phyloP scores from a whole-genome alignment of 352 stramenopile species.

The Peronospora tabacina region DNA sequence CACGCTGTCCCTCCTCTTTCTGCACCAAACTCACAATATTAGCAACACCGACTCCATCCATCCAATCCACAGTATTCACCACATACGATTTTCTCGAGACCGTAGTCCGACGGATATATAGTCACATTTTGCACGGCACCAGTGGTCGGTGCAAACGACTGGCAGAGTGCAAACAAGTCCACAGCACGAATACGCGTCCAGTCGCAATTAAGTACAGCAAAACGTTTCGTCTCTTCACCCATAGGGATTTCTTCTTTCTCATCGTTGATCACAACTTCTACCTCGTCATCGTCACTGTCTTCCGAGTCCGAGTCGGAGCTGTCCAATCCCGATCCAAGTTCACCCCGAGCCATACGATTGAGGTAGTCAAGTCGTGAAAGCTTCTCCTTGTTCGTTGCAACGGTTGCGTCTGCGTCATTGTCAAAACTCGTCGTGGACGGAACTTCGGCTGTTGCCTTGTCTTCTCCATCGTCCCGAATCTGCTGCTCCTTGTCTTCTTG shows the following conservation, averaged over 20 bases:
- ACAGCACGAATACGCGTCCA: conserved; percentile 93
- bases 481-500: conserved; percentile 30
- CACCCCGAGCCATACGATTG: conserved; percentile 79
- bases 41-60: conserved; percentile 1
- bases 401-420: conserved; percentile 25
- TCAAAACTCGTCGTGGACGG: conserved; percentile 28
- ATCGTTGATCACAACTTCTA: conserved; percentile 31
- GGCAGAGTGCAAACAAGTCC: conserved; percentile 92
- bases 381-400: conserved; percentile 45
- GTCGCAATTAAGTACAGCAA: conserved; percentile 95
- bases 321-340: conserved; percentile 48
- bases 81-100: conserved; percentile 88
- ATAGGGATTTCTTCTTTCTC: conserved; percentile 74
- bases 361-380: conserved; percentile 77
- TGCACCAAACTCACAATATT: conserved; percentile 17
- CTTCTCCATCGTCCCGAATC: conserved; percentile 5
- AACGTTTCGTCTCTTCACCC: conserved; percentile 77
- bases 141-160: conserved; percentile 89
- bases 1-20: conserved; percentile 76
- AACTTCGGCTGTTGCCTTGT: conserved; percentile 26
- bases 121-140: conserved; percentile 88
- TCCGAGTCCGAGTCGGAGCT: conserved; percentile 49
- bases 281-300: conserved; percentile 41
- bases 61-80: background rate
- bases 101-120: conserved; percentile 95